phyloP scores from a whole-genome alignment of 371 early-diverging fungal genomes.

The Syncephalis fuscata region DNA sequence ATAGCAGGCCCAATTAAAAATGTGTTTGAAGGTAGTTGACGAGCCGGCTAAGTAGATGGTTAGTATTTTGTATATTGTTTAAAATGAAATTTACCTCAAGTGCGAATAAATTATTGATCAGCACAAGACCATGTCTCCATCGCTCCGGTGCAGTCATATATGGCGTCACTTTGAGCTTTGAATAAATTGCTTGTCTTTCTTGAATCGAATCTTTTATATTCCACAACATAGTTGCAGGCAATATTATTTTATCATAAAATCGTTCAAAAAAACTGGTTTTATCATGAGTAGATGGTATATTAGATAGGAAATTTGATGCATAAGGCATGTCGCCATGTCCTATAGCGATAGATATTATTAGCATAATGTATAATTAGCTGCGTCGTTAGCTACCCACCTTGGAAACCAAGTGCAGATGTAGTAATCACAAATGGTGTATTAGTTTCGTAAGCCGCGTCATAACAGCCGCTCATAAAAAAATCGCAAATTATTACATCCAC shows the following conservation, averaged over 20 bases:
- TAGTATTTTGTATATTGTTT: not conserved
- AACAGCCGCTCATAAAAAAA: slow-evolving; percentile 1
- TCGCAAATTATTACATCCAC: slow-evolving; percentile 4
- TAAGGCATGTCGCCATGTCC: not conserved
- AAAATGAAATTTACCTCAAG: not conserved
- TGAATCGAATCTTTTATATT: too few relatives aligned
- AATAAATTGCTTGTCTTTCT: too few relatives aligned
- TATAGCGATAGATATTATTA: not conserved
- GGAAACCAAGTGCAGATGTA: not conserved
- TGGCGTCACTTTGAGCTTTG: too few relatives aligned
- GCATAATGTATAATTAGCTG: not conserved
- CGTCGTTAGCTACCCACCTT: not conserved
- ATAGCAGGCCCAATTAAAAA: not conserved
- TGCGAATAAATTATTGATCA: not conserved
- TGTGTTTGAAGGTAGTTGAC: not conserved
- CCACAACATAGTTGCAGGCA: too few relatives aligned
- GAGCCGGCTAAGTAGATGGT: not conserved
- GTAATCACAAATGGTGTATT: not conserved
- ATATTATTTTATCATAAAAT: too few relatives aligned
- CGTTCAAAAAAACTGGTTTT: too few relatives aligned
- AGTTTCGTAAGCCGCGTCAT: slow-evolving; percentile 2
- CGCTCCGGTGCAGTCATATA: too few relatives aligned
- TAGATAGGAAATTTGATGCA: not conserved
- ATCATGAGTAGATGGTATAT: not conserved
- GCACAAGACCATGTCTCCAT: not conserved